Percentiles rank a stretch among this genome's conserved stretches.
Conservation (phyloP, 2,329 filamentous ascomycete genomes). For the Exophiala alcalophila region DNA sequence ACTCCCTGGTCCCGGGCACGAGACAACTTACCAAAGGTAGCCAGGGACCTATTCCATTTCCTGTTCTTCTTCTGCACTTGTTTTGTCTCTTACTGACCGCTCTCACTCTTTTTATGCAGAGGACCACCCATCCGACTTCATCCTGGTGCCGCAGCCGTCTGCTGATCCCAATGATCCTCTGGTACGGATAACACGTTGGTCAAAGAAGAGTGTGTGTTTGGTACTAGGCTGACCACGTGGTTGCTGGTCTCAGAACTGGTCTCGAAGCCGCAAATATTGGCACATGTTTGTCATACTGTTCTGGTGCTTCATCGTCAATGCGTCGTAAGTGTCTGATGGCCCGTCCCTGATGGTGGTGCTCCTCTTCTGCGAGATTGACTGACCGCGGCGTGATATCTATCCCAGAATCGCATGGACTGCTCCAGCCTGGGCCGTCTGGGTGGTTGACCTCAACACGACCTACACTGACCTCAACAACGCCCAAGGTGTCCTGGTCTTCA, state of each 20-base stretch:
- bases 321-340: not conserved
- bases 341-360: not conserved
- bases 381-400: not conserved
- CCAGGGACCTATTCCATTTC: too few species aligned
- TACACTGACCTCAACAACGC: slow-evolving; percentile 2
- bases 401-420: slow-evolving; percentile 4
- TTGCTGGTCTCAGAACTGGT: slow-evolving; percentile 3
- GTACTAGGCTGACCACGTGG: not conserved
- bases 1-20: too few species aligned
- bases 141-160: slow-evolving; percentile 1
- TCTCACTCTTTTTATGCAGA: too few species aligned
- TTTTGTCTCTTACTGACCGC: too few species aligned
- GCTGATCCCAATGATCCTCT: slow-evolving; percentile 4
- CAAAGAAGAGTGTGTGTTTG: too few species aligned
- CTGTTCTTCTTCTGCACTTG: too few species aligned
- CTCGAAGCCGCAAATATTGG: slow-evolving; percentile 3
- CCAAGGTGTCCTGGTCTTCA: not conserved
- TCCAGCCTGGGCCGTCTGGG: slow-evolving; percentile 2
- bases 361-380: too few species aligned
- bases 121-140: too few species aligned
- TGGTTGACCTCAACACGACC: not conserved
- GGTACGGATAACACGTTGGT: not conserved
- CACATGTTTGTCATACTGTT: not conserved
- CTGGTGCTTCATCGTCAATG: slow-evolving; percentile 6
- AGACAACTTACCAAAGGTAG: too few species aligned